Evolutionary conservation across 306 rosid genomes (phyloP).

Genomic region (Castanopsis chinensis): DNA sequence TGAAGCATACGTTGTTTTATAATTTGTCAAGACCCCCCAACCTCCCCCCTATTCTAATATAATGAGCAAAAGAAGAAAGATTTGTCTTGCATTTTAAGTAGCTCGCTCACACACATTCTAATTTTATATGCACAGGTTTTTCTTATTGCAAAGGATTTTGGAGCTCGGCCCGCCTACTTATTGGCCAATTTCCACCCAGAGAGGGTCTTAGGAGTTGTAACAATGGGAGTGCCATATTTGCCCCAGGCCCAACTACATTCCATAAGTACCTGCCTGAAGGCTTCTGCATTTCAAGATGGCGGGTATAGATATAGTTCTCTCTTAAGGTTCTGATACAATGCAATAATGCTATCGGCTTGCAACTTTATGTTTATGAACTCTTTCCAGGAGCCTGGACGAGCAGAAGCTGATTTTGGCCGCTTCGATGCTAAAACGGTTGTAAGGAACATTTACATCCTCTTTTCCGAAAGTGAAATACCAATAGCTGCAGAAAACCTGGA

Average conservation of each 20-base stretch:
- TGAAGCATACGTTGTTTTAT: no score
- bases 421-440: slow-evolving; percentile 64
- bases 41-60: no score
- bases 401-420: slow-evolving; percentile 85
- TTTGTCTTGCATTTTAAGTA: no score
- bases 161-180: slow-evolving; percentile 45
- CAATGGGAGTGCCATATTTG: slow-evolving; percentile 60
- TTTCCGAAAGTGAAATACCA: slow-evolving; percentile 71
- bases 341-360: background rate
- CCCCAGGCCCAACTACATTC: slow-evolving; percentile 38
- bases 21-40: no score
- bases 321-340: background rate
- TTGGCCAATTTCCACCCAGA: slow-evolving; percentile 62
- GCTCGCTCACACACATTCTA: background rate
- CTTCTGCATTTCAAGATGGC: slow-evolving; percentile 74
- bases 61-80: no score
- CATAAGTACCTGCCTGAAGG: slow-evolving; percentile 56
- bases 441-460: slow-evolving; percentile 68
- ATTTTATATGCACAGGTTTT: slow-evolving; percentile 36
- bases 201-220: slow-evolving; percentile 68
- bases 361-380: slow-evolving; percentile 12
- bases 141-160: slow-evolving; percentile 77
- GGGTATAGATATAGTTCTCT: slow-evolving; percentile 28
- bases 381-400: slow-evolving; percentile 68
- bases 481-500: slow-evolving; percentile 70